Evolutionary conservation across 2,329 filamentous ascomycete genomes (phyloP), one percentile per base, ranked within the genome.

Genomic region (Fusarium sp.): DNA sequence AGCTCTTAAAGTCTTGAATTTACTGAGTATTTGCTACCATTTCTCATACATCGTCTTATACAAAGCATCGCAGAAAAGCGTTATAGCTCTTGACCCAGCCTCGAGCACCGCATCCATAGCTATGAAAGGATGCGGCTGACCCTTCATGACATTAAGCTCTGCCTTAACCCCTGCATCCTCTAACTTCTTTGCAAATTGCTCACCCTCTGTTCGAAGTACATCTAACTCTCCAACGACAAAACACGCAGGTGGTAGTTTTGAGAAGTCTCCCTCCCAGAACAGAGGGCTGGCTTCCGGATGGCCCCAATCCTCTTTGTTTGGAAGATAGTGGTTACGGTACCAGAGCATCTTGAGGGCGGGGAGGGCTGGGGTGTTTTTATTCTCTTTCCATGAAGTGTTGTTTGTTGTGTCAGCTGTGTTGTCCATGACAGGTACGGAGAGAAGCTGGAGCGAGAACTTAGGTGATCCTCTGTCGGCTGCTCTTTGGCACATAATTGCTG

Each of bases 401-500:
- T 58, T 64, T 2, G 9, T 47, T 2, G 4, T 17, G 0, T 58
- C 52, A 1, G 52, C 61, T 1, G 59, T 64, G 22, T 64, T 64
- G 9, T 64, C 52, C 59, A 52, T 64, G 0, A 64, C 61, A 0
- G 61, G 59, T 0, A 64, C 59, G 3, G 61, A 64, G 2, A 64
- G 59, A 3, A 64, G 61, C 17, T 64, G 61, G 0, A 64, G 35
- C 4, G 61, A 64, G 24, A 64, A 58, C 0, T 39, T 32, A 0
- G 52, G 35, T 0, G 19, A 39, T 24, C 22, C 35, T 10, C 24
- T 41, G n/a, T 64, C 52, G 7, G 59, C 59, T 1, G 61, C 61
- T 7, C 61, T 46, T 35, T 64, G 61, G 1, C 61, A 64, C 52
- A 64, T 64, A 9, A 64, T 37, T 3, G 59, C 59, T 6, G 59